These are phyloP conservation scores for Davidsoniella eucalypti DNA, from an alignment of 2,329 filamentous ascomycete genomes.

Conservation along the genomic window DNA sequence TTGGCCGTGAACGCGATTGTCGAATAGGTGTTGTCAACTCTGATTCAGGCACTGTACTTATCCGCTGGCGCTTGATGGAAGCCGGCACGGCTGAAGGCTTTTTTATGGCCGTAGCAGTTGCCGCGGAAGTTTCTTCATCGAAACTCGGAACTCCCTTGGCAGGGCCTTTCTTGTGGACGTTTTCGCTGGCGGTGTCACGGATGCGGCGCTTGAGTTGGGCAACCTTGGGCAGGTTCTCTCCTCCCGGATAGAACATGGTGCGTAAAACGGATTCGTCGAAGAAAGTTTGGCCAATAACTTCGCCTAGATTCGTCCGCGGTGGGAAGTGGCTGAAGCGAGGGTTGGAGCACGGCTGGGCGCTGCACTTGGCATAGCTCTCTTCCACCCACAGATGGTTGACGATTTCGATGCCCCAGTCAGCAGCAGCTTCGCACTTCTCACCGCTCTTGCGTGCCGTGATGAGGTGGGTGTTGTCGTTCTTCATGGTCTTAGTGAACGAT, in stretches of 20 bases:
- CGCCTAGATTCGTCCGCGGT: constrained; percentile 73
- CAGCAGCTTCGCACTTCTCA: constrained; percentile 84
- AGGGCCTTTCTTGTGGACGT: constrained; percentile 29
- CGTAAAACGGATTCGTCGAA: constrained; percentile 48
- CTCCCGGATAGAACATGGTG: constrained; percentile 54
- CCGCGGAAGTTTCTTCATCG: constrained; percentile 16
- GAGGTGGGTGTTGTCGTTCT: constrained; percentile 86
- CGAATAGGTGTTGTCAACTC: constrained; percentile 21
- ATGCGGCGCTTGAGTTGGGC: constrained; percentile 34
- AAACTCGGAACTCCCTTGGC: constrained; percentile 31
- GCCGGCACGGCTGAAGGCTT: not conserved
- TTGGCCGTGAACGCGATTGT: not conserved
- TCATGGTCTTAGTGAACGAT: constrained; percentile 88
- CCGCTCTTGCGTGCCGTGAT: constrained; percentile 79
- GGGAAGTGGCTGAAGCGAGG: constrained; percentile 76
- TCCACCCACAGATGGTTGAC: constrained; percentile 96
- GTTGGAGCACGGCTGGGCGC: constrained; percentile 54
- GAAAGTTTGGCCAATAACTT: constrained; percentile 78
- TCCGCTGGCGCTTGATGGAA: constrained; percentile 15
- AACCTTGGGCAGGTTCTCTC: constrained; percentile 26
- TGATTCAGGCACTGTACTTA: not conserved
- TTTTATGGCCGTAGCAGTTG: not conserved
- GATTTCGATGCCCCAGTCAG: constrained; percentile 80
- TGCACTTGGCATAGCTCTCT: constrained; percentile 86
- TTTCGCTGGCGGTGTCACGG: constrained; percentile 33